Base-by-base conservation (phyloP, 1,139 yeast species). In the Saccharomycopsis crataegensis region DNA sequence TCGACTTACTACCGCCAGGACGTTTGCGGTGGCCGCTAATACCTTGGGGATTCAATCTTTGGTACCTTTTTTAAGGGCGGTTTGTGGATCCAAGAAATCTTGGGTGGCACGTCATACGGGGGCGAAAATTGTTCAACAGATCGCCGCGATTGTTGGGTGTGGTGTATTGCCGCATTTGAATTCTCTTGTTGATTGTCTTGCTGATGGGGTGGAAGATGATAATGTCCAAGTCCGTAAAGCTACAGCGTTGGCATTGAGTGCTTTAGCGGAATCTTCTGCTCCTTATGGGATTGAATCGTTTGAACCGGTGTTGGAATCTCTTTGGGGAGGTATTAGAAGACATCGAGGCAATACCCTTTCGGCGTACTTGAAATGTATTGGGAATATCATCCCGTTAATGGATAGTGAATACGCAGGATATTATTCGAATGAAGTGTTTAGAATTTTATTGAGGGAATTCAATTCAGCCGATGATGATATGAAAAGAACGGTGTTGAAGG, bases 221-320 rank as follows among this genome's bases (percentile, higher is more conserved):
- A 81, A 82, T 53, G 65, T 80, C 16, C 82, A 80, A 54, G 87
- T 89, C 0, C 71, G 94, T 52, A 78, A 79, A 3, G 75, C 83
- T 8, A 75, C 96, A 0, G 96, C 96, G 0, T 70, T 76, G 38
- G 82, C 96, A 0, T 62, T 91, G 1, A 74, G 94, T 0, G 79
- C 84, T 6, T 67, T 93, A 41, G 98, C 98, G 0, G 94, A 88
- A 49, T 84, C 86, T n/a, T 81, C 91, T 1, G 75, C 80, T 28
- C 99, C 99, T 0, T 89, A 86, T 67, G 99, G 99, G 49, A 85
- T 88, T 55, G 97, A 89, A 62, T 80, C 94, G 0, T 91, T 93
- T 66, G 94, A 86, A 60, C 67, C 73, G 1, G 74, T 80, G 0
- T 65, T 93, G 43, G 93, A 86, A 58, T 88, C 91, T 0, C 68